A percentile compares a stretch with the other conserved stretches of the same genome.
Conservation (phyloP, 495 filamentous ascomycete species). For the Penicillium atrosanguineum region DNA sequence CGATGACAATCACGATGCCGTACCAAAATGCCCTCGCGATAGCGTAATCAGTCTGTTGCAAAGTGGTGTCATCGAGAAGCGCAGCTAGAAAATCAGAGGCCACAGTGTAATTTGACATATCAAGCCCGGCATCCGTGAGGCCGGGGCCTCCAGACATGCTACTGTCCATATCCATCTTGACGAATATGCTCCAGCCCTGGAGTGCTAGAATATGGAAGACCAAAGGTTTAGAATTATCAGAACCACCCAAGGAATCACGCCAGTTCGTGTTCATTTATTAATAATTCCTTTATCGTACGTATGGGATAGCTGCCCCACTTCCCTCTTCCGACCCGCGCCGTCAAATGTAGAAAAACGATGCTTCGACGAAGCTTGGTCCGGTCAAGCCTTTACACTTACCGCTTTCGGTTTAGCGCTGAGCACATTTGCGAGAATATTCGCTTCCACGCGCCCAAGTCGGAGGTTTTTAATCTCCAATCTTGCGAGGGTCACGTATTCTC, state of each 20-base stretch:
- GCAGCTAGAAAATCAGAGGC: conserved; percentile 9
- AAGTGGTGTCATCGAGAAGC: conserved; percentile 4
- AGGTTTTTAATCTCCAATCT: background rate
- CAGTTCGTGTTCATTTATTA: background rate
- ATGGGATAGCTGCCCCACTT: background rate
- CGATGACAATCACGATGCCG: conserved; percentile 10
- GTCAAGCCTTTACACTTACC: background rate
- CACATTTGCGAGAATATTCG: conserved; percentile 6
- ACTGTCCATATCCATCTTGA: conserved; percentile 10
- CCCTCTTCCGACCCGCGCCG: background rate
- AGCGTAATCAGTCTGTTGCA: conserved; percentile 4
- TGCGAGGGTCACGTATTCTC: background rate
- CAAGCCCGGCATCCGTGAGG: conserved; percentile 9
- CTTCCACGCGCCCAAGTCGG: background rate
- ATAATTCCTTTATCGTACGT: background rate
- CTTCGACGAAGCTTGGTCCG: background rate
- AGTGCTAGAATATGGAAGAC: background rate
- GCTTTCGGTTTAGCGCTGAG: conserved; percentile 2
- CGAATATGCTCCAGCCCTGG: background rate
- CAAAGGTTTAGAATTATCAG: background rate
- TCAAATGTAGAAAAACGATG: background rate
- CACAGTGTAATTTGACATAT: conserved; percentile 11
- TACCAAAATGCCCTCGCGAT: conserved; percentile 13
- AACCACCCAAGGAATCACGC: background rate
- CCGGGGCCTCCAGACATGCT: conserved; percentile 13